These are phyloP conservation scores for Colletotrichum simmondsii DNA, from an alignment of 2,329 filamentous ascomycete species.

Conservation along the genomic window DNA sequence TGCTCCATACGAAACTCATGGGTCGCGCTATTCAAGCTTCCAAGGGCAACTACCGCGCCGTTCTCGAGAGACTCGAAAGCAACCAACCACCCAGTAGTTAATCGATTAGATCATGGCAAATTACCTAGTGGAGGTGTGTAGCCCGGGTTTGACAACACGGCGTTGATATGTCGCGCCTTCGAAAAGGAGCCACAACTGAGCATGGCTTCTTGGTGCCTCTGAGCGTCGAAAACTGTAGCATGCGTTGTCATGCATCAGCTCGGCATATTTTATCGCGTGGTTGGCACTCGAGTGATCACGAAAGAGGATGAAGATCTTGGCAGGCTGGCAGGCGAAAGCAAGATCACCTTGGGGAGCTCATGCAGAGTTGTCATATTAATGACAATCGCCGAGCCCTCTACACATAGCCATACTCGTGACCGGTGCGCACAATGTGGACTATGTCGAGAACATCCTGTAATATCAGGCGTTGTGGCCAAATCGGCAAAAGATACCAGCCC, in stretches of 20 bases:
- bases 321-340: too few relatives aligned
- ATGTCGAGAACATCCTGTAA: background rate
- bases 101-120: background rate
- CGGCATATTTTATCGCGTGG: background rate
- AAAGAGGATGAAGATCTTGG: too few relatives aligned
- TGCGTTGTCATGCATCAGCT: background rate
- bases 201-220: background rate
- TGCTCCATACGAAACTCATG: constrained; percentile 47
- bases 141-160: background rate
- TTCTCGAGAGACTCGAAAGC: constrained; percentile 24
- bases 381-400: too few relatives aligned
- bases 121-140: background rate
- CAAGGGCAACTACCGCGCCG: constrained; percentile 43
- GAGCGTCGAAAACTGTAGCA: too few relatives aligned
- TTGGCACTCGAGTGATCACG: too few relatives aligned
- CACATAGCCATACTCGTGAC: too few relatives aligned
- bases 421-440: background rate
- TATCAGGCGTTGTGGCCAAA: background rate
- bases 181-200: background rate
- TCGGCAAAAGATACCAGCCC: background rate
- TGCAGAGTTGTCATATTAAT: too few relatives aligned
- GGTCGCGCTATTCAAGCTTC: constrained; percentile 54
- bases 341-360: too few relatives aligned
- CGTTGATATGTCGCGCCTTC: background rate
- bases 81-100: constrained; percentile 20